Conservation (phyloP, 129 eudicot species). For the Saussurea involucrata region DNA sequence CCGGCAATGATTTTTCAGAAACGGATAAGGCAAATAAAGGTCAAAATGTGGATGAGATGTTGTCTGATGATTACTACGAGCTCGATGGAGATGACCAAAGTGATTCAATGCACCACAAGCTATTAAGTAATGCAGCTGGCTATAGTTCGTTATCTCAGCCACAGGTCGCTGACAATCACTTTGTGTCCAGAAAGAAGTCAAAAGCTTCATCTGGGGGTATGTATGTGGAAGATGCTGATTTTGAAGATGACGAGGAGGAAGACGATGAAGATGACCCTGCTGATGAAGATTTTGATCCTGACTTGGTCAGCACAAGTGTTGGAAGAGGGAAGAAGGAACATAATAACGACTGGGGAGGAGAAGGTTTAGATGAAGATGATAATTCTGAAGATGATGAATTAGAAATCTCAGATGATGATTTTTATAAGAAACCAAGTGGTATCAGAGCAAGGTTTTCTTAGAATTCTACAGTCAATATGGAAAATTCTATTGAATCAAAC, state of each 20-base stretch:
- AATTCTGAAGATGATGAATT: slow-evolving; percentile 69
- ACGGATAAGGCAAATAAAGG: slow-evolving; percentile 42
- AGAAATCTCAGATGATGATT: slow-evolving; percentile 73
- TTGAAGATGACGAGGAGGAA: slow-evolving; percentile 66
- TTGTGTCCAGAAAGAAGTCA: slow-evolving; percentile 43
- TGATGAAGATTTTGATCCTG: slow-evolving; percentile 96
- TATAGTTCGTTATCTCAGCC: slow-evolving; percentile 40
- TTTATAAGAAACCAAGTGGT: slow-evolving; percentile 57
- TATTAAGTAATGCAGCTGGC: slow-evolving; percentile 37
- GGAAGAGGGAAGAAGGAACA: slow-evolving; percentile 52
- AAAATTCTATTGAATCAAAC: too few species aligned
- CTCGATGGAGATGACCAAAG: slow-evolving; percentile 85
- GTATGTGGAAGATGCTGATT: slow-evolving; percentile 45
- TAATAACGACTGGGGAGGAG: slow-evolving; percentile 88
- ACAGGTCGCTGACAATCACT: slow-evolving; percentile 30
- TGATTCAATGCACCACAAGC: slow-evolving; percentile 57
- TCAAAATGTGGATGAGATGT: slow-evolving; percentile 68
- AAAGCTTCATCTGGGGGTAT: slow-evolving; percentile 37
- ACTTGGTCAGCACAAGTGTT: slow-evolving; percentile 44
- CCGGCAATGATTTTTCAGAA: slow-evolving; percentile 44
- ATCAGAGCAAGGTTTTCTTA: too few species aligned
- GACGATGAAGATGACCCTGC: slow-evolving; percentile 93
- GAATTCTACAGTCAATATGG: too few species aligned
- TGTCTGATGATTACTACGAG: slow-evolving; percentile 96
- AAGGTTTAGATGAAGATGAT: slow-evolving; percentile 66